Percentiles rank a stretch among this genome's conserved stretches.
Evolutionary conservation across 2,329 filamentous ascomycete species (phyloP).

Genomic region (Ascochyta fabae): DNA sequence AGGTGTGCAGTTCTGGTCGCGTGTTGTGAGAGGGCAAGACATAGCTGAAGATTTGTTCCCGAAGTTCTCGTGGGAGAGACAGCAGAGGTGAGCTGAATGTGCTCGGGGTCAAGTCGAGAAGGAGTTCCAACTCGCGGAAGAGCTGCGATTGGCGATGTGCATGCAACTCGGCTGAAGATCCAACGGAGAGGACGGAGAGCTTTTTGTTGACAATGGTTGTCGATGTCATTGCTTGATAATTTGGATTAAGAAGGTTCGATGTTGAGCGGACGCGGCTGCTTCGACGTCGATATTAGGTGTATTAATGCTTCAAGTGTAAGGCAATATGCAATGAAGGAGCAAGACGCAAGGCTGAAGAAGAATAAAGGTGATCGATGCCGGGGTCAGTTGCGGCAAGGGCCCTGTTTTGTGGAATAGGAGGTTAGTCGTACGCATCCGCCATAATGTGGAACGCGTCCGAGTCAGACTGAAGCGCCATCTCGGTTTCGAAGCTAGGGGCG

Average conservation of each 20-base stretch:
- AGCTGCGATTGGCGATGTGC: conserved; percentile 43
- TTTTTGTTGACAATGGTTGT: conserved; percentile 13
- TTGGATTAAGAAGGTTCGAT: background rate
- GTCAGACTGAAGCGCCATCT: conserved; percentile 12
- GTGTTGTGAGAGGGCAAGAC: conserved; percentile 29
- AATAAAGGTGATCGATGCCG: background rate
- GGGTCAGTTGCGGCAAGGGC: background rate
- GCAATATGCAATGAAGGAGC: background rate
- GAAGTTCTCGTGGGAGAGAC: conserved; percentile 39
- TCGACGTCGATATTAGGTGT: conserved; percentile 2
- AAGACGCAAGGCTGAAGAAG: background rate
- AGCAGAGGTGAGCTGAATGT: conserved; percentile 41
- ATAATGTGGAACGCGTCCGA: conserved; percentile 10
- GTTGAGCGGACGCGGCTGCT: background rate
- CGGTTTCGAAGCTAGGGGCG: conserved; percentile 10
- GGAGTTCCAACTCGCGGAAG: conserved; percentile 41
- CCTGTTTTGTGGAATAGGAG: conserved; percentile 11
- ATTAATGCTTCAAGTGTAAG: background rate
- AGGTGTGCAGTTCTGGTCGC: conserved; percentile 44
- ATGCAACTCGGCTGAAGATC: conserved; percentile 36
- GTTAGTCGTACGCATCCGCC: conserved; percentile 7
- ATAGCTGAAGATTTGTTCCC: conserved; percentile 36
- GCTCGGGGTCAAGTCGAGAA: conserved; percentile 44
- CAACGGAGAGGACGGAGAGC: conserved; percentile 21
- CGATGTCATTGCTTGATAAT: conserved; percentile 4